Base-by-base conservation (phyloP, 2,329 filamentous ascomycete species). In the Claviceps pazoutovae region DNA sequence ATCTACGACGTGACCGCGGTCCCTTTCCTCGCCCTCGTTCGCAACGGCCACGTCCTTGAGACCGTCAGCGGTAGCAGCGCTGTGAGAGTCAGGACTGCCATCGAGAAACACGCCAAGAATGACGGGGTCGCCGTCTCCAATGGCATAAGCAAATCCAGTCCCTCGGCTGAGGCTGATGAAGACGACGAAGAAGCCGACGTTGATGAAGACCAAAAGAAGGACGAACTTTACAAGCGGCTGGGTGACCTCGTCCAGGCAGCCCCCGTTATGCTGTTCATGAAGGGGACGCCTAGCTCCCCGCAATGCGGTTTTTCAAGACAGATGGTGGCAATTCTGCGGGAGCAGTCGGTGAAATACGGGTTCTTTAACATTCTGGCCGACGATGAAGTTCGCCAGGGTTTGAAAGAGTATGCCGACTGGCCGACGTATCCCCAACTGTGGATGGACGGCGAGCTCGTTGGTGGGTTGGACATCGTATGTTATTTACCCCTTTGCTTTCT, bases 311-410 rank as follows among this genome's bases (percentile, higher is more conserved):
- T 98, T 71, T 95, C 88, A 58, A 76, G 91, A 59, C 89, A 96
- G 71, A 73, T 95, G 45, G 93, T 98, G 44, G 82, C 74, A 26
- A 79, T 98, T 46, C 71, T 98, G 61, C 80, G 93, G 50, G 91
- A 97, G 70, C 84, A 88, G 64, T 85, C 85, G 48, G 86, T 98
- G 55, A 88, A 95, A 66, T 98, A 97, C 67, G 93, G 93, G 19
- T 98, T 98, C 75, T 98, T 98, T 75, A 97, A 98, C 66, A 98
- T 98, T 57, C 71, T 98, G 60, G 93, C 93, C 56, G 93, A 98
- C 66, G 91, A 98, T 62, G 91, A 97, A 68, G 93, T 98, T 47
- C 79, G 93, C 55, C 91, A 97, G 71, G 93, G 93, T 0, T 71
- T 98, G 63, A 98, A 98, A 76, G 88, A 93, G 70, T 97, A 83